These are phyloP conservation scores for Macadamia integrifolia DNA, from an alignment of 164 flowering plant species.

Conservation along the genomic window DNA sequence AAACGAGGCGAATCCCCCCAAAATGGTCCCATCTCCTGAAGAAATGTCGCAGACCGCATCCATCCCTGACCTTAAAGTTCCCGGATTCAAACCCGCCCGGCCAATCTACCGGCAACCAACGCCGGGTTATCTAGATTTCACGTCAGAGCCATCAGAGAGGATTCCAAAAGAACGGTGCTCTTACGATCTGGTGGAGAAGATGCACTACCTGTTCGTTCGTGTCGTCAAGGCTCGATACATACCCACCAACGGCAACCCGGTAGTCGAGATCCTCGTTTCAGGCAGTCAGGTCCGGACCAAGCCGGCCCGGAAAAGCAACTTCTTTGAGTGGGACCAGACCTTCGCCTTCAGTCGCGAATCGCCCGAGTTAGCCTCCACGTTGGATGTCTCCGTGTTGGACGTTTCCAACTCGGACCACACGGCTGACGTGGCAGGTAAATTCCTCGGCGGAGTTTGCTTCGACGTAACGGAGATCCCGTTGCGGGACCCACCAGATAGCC, in stretches of 20 bases:
- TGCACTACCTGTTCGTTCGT: constrained; percentile 78
- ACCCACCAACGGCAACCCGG: constrained; percentile 45
- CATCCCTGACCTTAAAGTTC: constrained; percentile 22
- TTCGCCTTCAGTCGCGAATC: constrained; percentile 66
- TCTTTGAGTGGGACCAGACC: constrained; percentile 82
- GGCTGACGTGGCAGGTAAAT: constrained; percentile 26
- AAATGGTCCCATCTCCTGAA: constrained; percentile 16
- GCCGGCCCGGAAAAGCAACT: constrained; percentile 46
- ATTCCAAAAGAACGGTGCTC: constrained; percentile 42
- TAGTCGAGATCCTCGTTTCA: constrained; percentile 48
- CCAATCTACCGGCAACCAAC: constrained; percentile 32
- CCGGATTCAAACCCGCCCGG: constrained; percentile 24
- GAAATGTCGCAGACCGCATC: constrained; percentile 25
- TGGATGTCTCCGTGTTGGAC: constrained; percentile 72
- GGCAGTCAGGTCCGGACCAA: constrained; percentile 38
- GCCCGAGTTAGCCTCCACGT: constrained; percentile 45
- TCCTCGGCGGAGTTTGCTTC: constrained; percentile 81
- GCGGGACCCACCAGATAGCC: constrained; percentile 90
- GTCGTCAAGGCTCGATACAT: constrained; percentile 72
- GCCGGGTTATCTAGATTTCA: constrained; percentile 15
- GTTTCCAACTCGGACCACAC: constrained; percentile 12
- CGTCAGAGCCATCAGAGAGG: constrained; percentile 29
- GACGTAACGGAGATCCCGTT: constrained; percentile 67
- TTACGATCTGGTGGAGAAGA: constrained; percentile 85
- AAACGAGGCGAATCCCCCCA: neutral